These are phyloP conservation scores for Colletotrichum sp. DNA, from an alignment of 2,329 filamentous ascomycete species.

Conservation along the genomic window DNA sequence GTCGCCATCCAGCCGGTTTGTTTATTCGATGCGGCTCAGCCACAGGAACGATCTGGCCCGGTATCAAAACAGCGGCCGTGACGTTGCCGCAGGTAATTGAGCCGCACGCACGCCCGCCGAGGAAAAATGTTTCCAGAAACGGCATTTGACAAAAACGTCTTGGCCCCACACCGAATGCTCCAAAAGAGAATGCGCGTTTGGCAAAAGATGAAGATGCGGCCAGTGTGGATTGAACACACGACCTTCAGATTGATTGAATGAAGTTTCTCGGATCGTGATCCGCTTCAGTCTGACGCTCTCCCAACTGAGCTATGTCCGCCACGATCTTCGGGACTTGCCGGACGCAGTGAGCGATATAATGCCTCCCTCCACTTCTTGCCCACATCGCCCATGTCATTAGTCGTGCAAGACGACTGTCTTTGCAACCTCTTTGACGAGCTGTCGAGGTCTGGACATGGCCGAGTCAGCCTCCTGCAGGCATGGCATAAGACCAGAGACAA, in stretches of 20 bases:
- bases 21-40: neutral
- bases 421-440: neutral
- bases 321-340: neutral
- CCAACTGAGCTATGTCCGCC: constrained; percentile 22
- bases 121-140: neutral
- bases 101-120: neutral
- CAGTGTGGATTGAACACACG: constrained; percentile 23
- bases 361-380: neutral
- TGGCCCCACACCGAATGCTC: neutral
- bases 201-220: constrained; percentile 12
- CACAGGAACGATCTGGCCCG: neutral
- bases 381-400: neutral
- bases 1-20: neutral
- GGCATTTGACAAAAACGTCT: neutral
- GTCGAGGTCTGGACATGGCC: neutral
- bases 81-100: neutral
- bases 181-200: neutral
- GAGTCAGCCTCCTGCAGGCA: neutral
- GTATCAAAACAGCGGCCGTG: neutral
- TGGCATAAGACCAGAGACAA: neutral
- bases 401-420: neutral
- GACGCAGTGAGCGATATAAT: neutral
- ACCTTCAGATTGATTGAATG: constrained; percentile 20
- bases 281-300: constrained; percentile 23
- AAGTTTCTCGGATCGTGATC: neutral